Conservation (phyloP, 2,329 filamentous ascomycete genomes). For the Pseudogymnoascus sp. region DNA sequence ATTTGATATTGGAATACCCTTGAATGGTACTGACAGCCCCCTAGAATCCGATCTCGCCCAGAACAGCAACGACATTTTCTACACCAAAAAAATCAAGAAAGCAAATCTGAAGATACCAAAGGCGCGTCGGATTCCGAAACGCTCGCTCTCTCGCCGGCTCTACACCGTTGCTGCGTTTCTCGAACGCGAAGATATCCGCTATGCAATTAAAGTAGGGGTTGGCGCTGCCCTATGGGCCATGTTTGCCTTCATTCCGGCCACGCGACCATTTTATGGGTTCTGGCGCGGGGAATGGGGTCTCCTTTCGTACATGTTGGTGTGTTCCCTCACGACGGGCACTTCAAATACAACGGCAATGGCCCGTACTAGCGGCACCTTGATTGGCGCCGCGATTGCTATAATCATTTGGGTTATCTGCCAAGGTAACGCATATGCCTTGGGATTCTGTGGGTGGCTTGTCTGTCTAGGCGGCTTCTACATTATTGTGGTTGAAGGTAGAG, state of each 20-base stretch:
- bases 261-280: constrained; percentile 70
- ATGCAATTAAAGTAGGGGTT: constrained; percentile 87
- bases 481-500: constrained; percentile 75
- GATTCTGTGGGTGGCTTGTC: constrained; percentile 73
- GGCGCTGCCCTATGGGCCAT: constrained; percentile 84
- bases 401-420: constrained; percentile 69
- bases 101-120: constrained; percentile 1
- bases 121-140: constrained; percentile 1
- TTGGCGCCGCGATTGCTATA: constrained; percentile 70
- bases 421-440: constrained; percentile 68
- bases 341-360: constrained; percentile 87
- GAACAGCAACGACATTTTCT: constrained; percentile 7
- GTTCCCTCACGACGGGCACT: constrained; percentile 93
- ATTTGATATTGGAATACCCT: neutral
- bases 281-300: constrained; percentile 98
- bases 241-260: constrained; percentile 74
- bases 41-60: neutral
- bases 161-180: neutral
- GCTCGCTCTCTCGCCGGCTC: neutral
- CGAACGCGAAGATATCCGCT: constrained; percentile 40
- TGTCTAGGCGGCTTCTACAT: constrained; percentile 82
- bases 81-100: neutral
- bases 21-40: neutral
- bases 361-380: constrained; percentile 76
- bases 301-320: constrained; percentile 95